These are phyloP conservation scores for Lactarius trivialis DNA, from an alignment of 768 basidiomycete species.

Conservation along the genomic window DNA sequence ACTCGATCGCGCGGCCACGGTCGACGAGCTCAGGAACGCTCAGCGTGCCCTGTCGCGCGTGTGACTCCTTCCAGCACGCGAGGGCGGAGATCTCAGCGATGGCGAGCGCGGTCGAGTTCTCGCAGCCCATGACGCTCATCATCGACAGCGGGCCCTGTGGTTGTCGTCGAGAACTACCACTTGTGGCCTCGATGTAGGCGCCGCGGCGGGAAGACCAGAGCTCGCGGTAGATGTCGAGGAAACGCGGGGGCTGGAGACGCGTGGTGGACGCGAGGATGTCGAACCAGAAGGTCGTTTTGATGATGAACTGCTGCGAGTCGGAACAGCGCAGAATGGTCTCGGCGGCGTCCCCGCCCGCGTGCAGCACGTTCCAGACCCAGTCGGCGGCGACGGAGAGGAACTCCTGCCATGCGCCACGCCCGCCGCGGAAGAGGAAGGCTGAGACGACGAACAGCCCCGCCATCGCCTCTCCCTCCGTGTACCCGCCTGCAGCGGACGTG, in stretches of 20 bases:
- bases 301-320: conserved; percentile 59
- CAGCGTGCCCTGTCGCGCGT: conserved; percentile 38
- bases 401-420: conserved; percentile 57
- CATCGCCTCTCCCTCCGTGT: conserved; percentile 65
- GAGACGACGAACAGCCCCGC: conserved; percentile 73
- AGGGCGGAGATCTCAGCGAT: conserved; percentile 67
- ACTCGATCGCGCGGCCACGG: conserved; percentile 48
- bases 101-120: conserved; percentile 71
- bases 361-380: conserved; percentile 48
- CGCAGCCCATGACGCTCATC: conserved; percentile 81
- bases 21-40: conserved; percentile 55
- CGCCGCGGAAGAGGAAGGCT: conserved; percentile 71
- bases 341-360: conserved; percentile 35
- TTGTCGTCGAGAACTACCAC: background rate
- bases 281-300: conserved; percentile 84
- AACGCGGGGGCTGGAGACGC: conserved; percentile 50
- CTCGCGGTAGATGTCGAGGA: conserved; percentile 47
- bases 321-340: conserved; percentile 41
- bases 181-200: conserved; percentile 34
- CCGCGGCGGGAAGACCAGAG: conserved; percentile 45
- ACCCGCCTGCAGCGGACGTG: conserved; percentile 18
- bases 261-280: conserved; percentile 77
- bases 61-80: conserved; percentile 54
- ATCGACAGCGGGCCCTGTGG: conserved; percentile 48
- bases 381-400: conserved; percentile 57